These are phyloP conservation scores for Hondaea fermentalgiana DNA, from an alignment of 108 stramenopile species.

Conservation along the genomic window DNA sequence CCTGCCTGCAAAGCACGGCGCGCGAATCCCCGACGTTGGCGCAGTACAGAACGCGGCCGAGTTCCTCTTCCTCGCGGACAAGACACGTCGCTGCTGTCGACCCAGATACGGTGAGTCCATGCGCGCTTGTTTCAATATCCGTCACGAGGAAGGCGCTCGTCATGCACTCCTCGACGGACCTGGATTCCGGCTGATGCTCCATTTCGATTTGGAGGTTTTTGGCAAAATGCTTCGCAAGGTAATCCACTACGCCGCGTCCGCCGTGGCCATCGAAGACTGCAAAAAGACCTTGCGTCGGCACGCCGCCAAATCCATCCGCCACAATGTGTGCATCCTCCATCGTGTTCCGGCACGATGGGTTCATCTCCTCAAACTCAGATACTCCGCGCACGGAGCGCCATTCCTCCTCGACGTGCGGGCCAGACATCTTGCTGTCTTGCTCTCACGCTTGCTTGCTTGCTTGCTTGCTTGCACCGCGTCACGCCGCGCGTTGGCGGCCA, in stretches of 20 bases:
- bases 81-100: slow-evolving; percentile 86
- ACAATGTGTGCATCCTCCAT: slow-evolving; percentile 80
- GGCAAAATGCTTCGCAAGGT: slow-evolving; percentile 64
- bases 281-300: slow-evolving; percentile 50
- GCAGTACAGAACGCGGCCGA: slow-evolving; percentile 47
- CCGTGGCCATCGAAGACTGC: slow-evolving; percentile 93
- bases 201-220: slow-evolving; percentile 73
- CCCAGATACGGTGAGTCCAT: slow-evolving; percentile 68
- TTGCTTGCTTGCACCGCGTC: too few species aligned
- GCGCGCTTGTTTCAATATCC: slow-evolving; percentile 66
- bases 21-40: slow-evolving; percentile 92
- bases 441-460: too few species aligned
- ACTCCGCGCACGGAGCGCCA: slow-evolving; percentile 17
- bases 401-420: neutral
- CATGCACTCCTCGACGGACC: slow-evolving; percentile 45
- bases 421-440: too few species aligned
- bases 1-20: slow-evolving; percentile 59
- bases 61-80: slow-evolving; percentile 30
- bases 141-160: slow-evolving; percentile 80
- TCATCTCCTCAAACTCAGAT: slow-evolving; percentile 73
- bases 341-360: slow-evolving; percentile 71
- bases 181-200: slow-evolving; percentile 8
- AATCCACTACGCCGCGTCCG: slow-evolving; percentile 80
- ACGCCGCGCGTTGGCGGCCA: too few species aligned
- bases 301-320: neutral